Conservation (phyloP, 2,329 filamentous ascomycete species). For the Hymenoscyphus repandus region DNA sequence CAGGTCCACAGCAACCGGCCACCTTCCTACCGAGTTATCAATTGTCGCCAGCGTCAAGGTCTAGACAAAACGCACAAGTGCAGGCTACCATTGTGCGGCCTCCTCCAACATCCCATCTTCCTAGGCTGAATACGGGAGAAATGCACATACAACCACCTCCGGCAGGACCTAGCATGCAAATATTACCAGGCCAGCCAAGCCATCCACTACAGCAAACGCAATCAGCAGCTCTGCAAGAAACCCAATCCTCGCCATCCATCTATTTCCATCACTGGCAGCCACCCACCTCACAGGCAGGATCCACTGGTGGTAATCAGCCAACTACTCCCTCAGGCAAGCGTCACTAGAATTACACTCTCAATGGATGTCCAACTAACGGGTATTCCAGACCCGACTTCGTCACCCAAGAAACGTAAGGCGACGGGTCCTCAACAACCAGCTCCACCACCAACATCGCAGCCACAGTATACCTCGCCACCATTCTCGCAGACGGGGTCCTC, state of each 20-base stretch:
- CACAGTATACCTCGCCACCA: conserved; percentile 47
- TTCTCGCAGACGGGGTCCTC: conserved; percentile 50
- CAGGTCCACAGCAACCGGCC: conserved; percentile 20
- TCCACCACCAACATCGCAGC: conserved; percentile 41
- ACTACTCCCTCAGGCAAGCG: conserved; percentile 68
- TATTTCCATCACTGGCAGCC: conserved; percentile 95
- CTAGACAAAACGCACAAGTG: conserved; percentile 24
- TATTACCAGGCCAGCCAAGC: conserved; percentile 38
- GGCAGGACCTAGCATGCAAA: conserved; percentile 35
- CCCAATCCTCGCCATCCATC: conserved; percentile 62
- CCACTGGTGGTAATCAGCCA: conserved; percentile 55
- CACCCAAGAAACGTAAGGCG: conserved; percentile 82
- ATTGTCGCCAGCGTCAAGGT: conserved; percentile 30
- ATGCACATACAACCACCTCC: conserved; percentile 35
- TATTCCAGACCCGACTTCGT: conserved; percentile 59
- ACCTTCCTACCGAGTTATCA: conserved; percentile 29
- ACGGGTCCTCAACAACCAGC: conserved; percentile 47
- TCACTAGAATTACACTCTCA: conserved; percentile 41
- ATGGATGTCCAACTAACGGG: conserved; percentile 27
- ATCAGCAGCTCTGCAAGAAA: conserved; percentile 47
- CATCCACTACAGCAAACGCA: conserved; percentile 48
- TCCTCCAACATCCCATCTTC: conserved; percentile 31
- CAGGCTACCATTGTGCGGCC: conserved; percentile 24
- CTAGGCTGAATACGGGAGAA: conserved; percentile 39
- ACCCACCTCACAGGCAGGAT: conserved; percentile 58